Evolutionary conservation across 2,329 filamentous ascomycete species (phyloP), one percentile per base, ranked within the genome.

Genomic region (Alternaria ethzedia): DNA sequence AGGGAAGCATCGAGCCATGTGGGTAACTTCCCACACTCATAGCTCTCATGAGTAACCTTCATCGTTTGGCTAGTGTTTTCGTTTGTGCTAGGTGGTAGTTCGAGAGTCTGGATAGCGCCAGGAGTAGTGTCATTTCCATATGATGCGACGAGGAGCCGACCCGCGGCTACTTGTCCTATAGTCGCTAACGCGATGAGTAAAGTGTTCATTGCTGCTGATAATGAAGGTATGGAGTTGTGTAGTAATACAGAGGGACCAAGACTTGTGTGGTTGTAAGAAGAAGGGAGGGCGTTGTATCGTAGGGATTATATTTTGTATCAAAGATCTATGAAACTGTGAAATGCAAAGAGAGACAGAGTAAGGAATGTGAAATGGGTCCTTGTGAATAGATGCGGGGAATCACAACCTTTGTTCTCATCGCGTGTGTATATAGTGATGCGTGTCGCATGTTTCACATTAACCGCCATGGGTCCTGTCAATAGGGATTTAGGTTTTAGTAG

Each of bases 1-100:
- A 81, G 76, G 72, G 88, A 85, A 20, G 88, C 81, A 20, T 86
- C 86, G 60, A 91, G 79, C 88, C 89, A 91, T 11, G 87, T 86
- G 6, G 89, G 86, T 63, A 84, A 85, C 2, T 81, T 77, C 10
- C 82, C 85, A 76, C 88, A 90, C 32, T 80, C 79, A 6, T 79
- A 80, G 55, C 80, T 81, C 21, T 81, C 82, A 55, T 82, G 82
- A 17, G 85, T 76, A 20, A 77, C 72, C 68, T 80, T 76, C 63
- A 89, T 82, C 26, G 58, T 43, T 11, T 45, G 44, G 20, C n/a
- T 54, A 59, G 71, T 71, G 15, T 13, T 43, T 12, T 44, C 21
- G 30, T 47, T 30, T 28, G 52, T 30, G 28, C 56, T 56, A 20
- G 47, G 41, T 32, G 20, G 44, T 20, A 70, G 56, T 3, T 75